Percentiles rank a stretch among this genome's conserved stretches.
phyloP scores from a whole-genome alignment of 768 basidiomycete genomes.

The Termitomyces sp. region DNA sequence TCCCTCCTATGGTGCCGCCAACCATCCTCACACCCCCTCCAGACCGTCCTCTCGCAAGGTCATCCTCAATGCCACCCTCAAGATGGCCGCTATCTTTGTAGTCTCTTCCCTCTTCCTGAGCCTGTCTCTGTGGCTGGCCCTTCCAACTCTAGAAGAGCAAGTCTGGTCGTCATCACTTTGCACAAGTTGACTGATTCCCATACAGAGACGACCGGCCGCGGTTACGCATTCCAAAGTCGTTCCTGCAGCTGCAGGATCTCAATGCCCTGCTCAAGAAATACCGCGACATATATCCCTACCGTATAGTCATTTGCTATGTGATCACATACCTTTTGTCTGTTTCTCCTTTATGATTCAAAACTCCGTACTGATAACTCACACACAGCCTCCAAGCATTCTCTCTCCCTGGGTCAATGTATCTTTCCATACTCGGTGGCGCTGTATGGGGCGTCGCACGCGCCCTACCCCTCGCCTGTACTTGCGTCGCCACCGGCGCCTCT shows the following conservation, averaged over 20 bases:
- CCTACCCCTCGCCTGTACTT: slow-evolving; percentile 85
- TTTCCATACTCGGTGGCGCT: slow-evolving; percentile 93
- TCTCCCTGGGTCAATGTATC: slow-evolving; percentile 95
- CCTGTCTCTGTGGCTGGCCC: slow-evolving; percentile 71
- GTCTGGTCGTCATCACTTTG: slow-evolving; percentile 23
- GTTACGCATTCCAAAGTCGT: slow-evolving; percentile 84
- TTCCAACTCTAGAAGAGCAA: slow-evolving; percentile 76
- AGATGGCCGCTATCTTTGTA: slow-evolving; percentile 77
- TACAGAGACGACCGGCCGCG: slow-evolving; percentile 67
- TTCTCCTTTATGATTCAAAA: slow-evolving; percentile 4
- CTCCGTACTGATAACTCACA: slow-evolving; percentile 5
- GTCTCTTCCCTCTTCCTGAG: slow-evolving; percentile 67
- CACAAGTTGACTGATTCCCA: slow-evolving; percentile 2
- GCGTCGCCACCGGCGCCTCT: slow-evolving; percentile 86
- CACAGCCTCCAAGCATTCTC: slow-evolving; percentile 92
- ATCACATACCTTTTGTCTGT: slow-evolving; percentile 90
- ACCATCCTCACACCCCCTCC: slow-evolving; percentile 31
- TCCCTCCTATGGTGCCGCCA: slow-evolving; percentile 49
- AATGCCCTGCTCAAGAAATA: slow-evolving; percentile 90
- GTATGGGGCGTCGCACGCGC: slow-evolving; percentile 90
- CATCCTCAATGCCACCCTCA: slow-evolving; percentile 75
- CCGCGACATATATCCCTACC: slow-evolving; percentile 78
- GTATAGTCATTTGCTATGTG: slow-evolving; percentile 84
- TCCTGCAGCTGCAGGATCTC: slow-evolving; percentile 79
- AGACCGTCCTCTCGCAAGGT: slow-evolving; percentile 48